phyloP scores from a whole-genome alignment of 116 monocot species.

The Papilionanthe hybrid region DNA sequence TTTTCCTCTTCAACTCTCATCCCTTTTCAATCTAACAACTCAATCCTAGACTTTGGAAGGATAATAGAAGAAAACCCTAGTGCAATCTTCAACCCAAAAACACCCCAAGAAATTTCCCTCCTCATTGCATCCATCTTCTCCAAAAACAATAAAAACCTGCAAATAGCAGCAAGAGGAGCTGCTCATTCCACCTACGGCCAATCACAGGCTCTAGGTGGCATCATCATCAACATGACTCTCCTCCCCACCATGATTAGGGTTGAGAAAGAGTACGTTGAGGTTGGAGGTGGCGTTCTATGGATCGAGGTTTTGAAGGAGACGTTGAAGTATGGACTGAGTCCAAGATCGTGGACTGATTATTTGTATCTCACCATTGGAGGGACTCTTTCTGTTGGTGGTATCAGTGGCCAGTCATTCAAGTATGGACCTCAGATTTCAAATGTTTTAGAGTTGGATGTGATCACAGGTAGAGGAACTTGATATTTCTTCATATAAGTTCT shows the following conservation, averaged over 20 bases:
- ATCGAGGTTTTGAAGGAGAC: slow-evolving; percentile 38
- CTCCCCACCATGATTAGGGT: slow-evolving; percentile 8
- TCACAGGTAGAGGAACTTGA: slow-evolving; percentile 27
- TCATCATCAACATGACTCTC: slow-evolving; percentile 30
- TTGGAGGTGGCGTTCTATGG: slow-evolving; percentile 38
- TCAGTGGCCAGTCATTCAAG: slow-evolving; percentile 46
- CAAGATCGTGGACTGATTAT: slow-evolving; percentile 55
- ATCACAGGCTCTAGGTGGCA: slow-evolving; percentile 24
- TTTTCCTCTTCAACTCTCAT: too few relatives aligned
- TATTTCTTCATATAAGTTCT: too few relatives aligned
- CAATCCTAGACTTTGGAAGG: slow-evolving; percentile 22
- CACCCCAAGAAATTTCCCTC: slow-evolving; percentile 9
- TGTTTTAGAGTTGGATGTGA: slow-evolving; percentile 36
- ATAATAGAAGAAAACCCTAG: slow-evolving; percentile 11
- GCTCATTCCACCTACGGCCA: slow-evolving; percentile 51
- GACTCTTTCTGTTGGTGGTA: slow-evolving; percentile 42
- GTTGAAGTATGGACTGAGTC: slow-evolving; percentile 32
- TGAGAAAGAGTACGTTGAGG: slow-evolving; percentile 21
- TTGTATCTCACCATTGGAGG: slow-evolving; percentile 47
- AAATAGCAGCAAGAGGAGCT: slow-evolving; percentile 32
- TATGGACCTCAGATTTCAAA: slow-evolving; percentile 49
- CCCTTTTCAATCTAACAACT: too few relatives aligned
- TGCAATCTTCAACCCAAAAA: slow-evolving; percentile 20
- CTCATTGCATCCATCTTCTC: slow-evolving; percentile 13
- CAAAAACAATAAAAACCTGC: neutral